Evolutionary conservation across 805 yeast genomes (phyloP).

Genomic region (Candida morakotiae): DNA sequence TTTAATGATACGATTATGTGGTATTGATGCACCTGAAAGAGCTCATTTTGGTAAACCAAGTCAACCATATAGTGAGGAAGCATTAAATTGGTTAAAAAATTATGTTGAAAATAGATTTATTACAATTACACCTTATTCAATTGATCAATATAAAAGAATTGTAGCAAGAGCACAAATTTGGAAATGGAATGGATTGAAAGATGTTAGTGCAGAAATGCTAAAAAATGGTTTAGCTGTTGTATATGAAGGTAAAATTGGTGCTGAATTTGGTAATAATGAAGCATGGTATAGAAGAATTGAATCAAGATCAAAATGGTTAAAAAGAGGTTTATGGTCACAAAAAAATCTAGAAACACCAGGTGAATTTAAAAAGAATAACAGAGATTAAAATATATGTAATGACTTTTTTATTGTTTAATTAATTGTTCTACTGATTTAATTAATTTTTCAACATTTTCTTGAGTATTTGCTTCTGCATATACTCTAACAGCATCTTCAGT

Average conservation of each 20-base stretch:
- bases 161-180: conserved; percentile 74
- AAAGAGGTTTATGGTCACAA: conserved; percentile 67
- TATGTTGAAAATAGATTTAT: conserved; percentile 65
- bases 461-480: conserved; percentile 77
- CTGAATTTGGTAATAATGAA: conserved; percentile 83
- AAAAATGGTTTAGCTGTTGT: conserved; percentile 79
- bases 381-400: background rate
- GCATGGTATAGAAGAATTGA: conserved; percentile 57
- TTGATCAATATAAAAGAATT: conserved; percentile 87
- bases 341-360: conserved; percentile 66
- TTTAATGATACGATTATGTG: conserved; percentile 77
- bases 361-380: conserved; percentile 52
- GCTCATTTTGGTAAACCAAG: conserved; percentile 93
- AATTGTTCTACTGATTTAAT: conserved; percentile 24
- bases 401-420: conserved; percentile 11
- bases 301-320: conserved; percentile 48
- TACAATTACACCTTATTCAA: conserved; percentile 69
- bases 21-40: conserved; percentile 95
- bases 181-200: conserved; percentile 57
- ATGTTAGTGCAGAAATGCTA: conserved; percentile 86
- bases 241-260: conserved; percentile 77
- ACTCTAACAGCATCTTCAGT: conserved; percentile 97
- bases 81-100: conserved; percentile 68
- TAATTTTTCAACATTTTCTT: conserved; percentile 26
- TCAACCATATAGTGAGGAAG: conserved; percentile 84